Base-by-base conservation (phyloP, 164 flowering plant genomes). In the Piper betle region DNA sequence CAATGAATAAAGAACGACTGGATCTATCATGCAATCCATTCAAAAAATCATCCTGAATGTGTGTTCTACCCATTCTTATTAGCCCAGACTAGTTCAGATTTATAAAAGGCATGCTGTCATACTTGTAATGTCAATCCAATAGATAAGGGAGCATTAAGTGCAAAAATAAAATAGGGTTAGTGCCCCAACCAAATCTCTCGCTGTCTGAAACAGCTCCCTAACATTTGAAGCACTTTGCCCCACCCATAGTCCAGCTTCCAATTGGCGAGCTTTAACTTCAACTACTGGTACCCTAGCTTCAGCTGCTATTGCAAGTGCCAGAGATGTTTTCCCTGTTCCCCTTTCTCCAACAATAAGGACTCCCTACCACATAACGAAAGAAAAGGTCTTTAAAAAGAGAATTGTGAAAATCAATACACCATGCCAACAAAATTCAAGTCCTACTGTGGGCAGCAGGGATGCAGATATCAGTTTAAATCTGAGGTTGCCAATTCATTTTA, bases 161-260 rank as follows among this genome's bases (percentile, higher is more conserved):
- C 56, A 55, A 19, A 43, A 56, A 64, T 1, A 58, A 38, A 4
- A 10, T 48, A 25, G 62, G n/a, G 50, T 59, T 59, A 55, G 54
- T 59, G 67, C 59, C 50, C 41, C 64, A 66, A 92, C 98, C 98
- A 92, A 75, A 72, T 92, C 96, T 66, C 98, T 82, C 55, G 98
- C 98, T 69, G 96, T 84, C 70, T 89, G 95, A 73, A 92, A 92
- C 39, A 92, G 76, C 75, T 92, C 98, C 66, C 98, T 76, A 58
- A 92, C 86, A 78, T 92, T 89, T 8, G 98, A 80, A 57, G 98
- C 96, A 82, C 98, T 84, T 73, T 92, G 98, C 46, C 98, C 98
- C 71, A 89, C 96, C 96, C 95, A 87, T 38, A 85, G 69, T 46
- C 89, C 96, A 68, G 91, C 86, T 79, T 92, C 98, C 81, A 92